Evolutionary conservation across 2,329 filamentous ascomycete species (phyloP).

Genomic region (Amylocarpus encephaloides): DNA sequence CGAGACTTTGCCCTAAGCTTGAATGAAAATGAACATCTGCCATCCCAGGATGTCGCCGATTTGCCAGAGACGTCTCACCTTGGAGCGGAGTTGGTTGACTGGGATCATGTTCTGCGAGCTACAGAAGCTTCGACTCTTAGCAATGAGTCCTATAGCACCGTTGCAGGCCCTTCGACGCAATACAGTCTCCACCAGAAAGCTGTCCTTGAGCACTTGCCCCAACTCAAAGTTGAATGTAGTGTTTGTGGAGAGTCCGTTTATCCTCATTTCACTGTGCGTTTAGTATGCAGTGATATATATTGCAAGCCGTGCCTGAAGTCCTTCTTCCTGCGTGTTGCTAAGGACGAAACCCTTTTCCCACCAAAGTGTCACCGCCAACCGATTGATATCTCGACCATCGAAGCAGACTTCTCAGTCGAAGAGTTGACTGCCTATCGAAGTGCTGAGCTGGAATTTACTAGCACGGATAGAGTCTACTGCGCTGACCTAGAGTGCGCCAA

Average conservation of each 20-base stretch:
- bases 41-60: constrained; percentile 7
- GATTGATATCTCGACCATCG: constrained; percentile 19
- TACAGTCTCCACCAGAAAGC: constrained; percentile 13
- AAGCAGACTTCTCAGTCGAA: constrained; percentile 18
- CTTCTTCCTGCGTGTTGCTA: constrained; percentile 20
- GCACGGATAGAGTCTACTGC: constrained; percentile 23
- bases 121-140: constrained; percentile 18
- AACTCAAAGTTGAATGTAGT: constrained; percentile 21
- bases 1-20: constrained; percentile 14
- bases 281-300: constrained; percentile 21
- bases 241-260: constrained; percentile 19
- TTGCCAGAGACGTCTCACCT: constrained; percentile 7
- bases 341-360: constrained; percentile 22
- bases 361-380: constrained; percentile 19
- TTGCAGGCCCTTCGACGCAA: constrained; percentile 14
- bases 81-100: constrained; percentile 15
- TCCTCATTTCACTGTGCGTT: constrained; percentile 18
- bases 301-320: constrained; percentile 23
- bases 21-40: constrained; percentile 15
- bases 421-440: constrained; percentile 16
- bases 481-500: constrained; percentile 15
- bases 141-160: constrained; percentile 11
- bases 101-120: constrained; percentile 17
- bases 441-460: constrained; percentile 19
- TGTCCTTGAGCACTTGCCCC: constrained; percentile 20